Evolutionary conservation across 176 grass and related monocot species (phyloP).

Genomic region (Avena insularis): DNA sequence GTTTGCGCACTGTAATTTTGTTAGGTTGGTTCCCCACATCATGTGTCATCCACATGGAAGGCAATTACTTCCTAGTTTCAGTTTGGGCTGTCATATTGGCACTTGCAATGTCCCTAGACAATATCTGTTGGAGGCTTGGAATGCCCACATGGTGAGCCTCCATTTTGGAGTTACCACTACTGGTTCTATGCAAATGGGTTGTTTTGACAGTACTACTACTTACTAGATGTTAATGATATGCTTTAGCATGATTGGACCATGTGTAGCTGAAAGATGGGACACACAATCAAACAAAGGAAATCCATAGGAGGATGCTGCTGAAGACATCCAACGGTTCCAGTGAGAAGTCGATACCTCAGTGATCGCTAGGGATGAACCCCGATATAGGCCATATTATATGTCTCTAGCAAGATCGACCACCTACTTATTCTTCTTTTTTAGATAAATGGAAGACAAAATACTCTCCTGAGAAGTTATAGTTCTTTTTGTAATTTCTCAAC

Average conservation of each 20-base stretch:
- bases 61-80: constrained; percentile 49
- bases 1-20: neutral
- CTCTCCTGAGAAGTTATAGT: neutral
- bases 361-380: neutral
- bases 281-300: neutral
- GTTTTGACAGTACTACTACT: constrained; percentile 11
- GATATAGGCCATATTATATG: neutral
- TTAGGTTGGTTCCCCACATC: constrained; percentile 43
- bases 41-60: constrained; percentile 67
- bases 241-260: constrained; percentile 38
- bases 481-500: neutral
- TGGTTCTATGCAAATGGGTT: neutral
- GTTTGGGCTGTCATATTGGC: constrained; percentile 46
- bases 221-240: constrained; percentile 2
- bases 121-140: constrained; percentile 40
- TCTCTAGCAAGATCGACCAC: neutral
- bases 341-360: constrained; percentile 12
- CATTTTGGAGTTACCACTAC: constrained; percentile 14
- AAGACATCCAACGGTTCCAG: neutral
- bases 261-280: constrained; percentile 13
- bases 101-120: constrained; percentile 42
- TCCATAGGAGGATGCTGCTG: constrained; percentile 4
- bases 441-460: no score
- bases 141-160: constrained; percentile 57
- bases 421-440: no score